These are phyloP conservation scores for Neurospora sp. DNA, from an alignment of 495 filamentous ascomycete genomes.

Conservation along the genomic window DNA sequence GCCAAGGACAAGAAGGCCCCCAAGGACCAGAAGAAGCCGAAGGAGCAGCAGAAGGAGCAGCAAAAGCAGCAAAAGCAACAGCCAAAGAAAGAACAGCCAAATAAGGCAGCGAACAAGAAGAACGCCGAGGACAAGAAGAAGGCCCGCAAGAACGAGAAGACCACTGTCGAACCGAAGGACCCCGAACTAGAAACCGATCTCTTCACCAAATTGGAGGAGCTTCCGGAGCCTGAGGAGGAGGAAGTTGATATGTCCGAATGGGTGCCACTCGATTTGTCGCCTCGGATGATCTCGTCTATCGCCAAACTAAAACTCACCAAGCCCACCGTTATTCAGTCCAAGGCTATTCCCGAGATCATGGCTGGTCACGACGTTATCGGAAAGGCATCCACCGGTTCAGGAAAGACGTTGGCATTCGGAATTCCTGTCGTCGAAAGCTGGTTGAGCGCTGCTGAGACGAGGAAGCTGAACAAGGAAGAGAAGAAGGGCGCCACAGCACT, in stretches of 20 bases:
- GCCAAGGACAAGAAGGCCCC: slow-evolving; percentile 4
- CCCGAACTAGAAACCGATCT: slow-evolving; percentile 33
- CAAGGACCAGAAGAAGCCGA: slow-evolving; percentile 2
- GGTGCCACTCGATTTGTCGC: slow-evolving; percentile 59
- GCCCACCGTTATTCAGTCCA: slow-evolving; percentile 71
- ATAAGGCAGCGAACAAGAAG: slow-evolving; percentile 11
- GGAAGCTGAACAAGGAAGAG: slow-evolving; percentile 20
- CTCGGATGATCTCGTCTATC: slow-evolving; percentile 57
- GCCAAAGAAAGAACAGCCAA: slow-evolving; percentile 14
- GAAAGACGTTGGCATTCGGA: slow-evolving; percentile 75
- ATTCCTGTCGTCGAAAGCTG: slow-evolving; percentile 67
- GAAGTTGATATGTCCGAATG: slow-evolving; percentile 63
- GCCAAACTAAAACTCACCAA: slow-evolving; percentile 64
- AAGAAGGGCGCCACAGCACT: slow-evolving; percentile 59
- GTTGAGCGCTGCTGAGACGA: slow-evolving; percentile 28
- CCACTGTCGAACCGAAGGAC: not conserved
- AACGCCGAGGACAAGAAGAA: slow-evolving; percentile 16
- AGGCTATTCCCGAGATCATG: slow-evolving; percentile 68
- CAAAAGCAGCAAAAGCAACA: slow-evolving; percentile 13
- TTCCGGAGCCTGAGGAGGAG: slow-evolving; percentile 34
- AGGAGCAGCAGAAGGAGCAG: slow-evolving; percentile 19
- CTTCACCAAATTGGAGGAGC: slow-evolving; percentile 27
- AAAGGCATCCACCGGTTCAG: slow-evolving; percentile 74
- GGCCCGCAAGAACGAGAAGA: slow-evolving; percentile 14
- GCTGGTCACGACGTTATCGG: slow-evolving; percentile 68